Base-by-base conservation (phyloP, 73 alveolate genomes). In the Loxodes magnus region DNA sequence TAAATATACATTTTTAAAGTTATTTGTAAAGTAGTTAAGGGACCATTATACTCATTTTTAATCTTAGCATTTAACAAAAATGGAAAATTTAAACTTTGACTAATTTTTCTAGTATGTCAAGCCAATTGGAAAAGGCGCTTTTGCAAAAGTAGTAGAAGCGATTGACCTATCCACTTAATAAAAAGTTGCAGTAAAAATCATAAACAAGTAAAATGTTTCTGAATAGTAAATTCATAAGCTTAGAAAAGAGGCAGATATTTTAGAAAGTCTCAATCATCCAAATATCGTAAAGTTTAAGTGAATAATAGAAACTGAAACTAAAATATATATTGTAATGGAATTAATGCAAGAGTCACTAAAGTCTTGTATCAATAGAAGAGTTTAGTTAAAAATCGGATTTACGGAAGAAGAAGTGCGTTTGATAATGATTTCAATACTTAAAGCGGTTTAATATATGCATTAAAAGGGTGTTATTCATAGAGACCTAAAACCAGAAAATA, bases 71-170 rank as follows among this genome's bases (percentile, higher is more conserved):
- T n/a, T n/a, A n/a, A n/a, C n/a, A n/a, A n/a, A n/a, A n/a, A n/a
- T n/a, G n/a, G n/a, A n/a, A n/a, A n/a, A n/a, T n/a, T n/a, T n/a
- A n/a, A n/a, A n/a, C n/a, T n/a, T n/a, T n/a, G n/a, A n/a, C n/a
- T n/a, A n/a, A n/a, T n/a, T n/a, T n/a, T n/a, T n/a, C n/a, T n/a
- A n/a, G n/a, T 72, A 51, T 34, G 43, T 72, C 33, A 61, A 62
- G 35, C 44, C 48, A 29, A 37, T 72, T 27, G 87, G 87, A 17
- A 56, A 41, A 33, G 87, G 87, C 4, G 34, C 75, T 4, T 73
- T 65, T 52, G 87, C 81, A 3, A 73, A 49, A 46, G 87, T 73
- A 35, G 56, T 73, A 28, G 64, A 73, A 48, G 87, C 82, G n/a
- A 46, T 65, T 14, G 82, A 65, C 42, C 41, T 44, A 22, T 24